Evolutionary conservation across 352 stramenopile species (phyloP).

Genomic region (Elongisporangium undulatum): DNA sequence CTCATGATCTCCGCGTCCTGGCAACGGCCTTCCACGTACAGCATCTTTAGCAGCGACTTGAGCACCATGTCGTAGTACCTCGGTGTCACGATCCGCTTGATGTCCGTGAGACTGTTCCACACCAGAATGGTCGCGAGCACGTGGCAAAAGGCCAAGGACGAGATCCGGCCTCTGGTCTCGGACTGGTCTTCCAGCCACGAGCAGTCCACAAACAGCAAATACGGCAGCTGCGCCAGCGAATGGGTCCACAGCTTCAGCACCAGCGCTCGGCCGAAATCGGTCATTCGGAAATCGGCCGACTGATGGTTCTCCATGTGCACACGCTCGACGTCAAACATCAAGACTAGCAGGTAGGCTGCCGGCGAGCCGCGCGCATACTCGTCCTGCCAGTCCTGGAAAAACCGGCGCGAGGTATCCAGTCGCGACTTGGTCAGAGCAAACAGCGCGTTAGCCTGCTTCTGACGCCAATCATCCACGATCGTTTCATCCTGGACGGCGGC

Average conservation of each 20-base stretch:
- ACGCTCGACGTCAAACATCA: slow-evolving; percentile 43
- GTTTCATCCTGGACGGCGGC: too few species aligned
- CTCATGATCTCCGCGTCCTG: slow-evolving; percentile 8
- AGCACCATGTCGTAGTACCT: slow-evolving; percentile 21
- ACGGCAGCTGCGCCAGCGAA: slow-evolving; percentile 43
- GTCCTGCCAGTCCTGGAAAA: slow-evolving; percentile 11
- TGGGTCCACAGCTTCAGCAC: slow-evolving; percentile 41
- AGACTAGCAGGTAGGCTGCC: slow-evolving; percentile 42
- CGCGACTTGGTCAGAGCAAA: slow-evolving; percentile 10
- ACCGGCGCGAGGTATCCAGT: too few species aligned
- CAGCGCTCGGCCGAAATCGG: slow-evolving; percentile 30
- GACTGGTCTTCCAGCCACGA: slow-evolving; percentile 62
- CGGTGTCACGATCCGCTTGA: slow-evolving; percentile 14
- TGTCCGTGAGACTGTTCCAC: slow-evolving; percentile 35
- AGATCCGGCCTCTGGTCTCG: slow-evolving; percentile 21
- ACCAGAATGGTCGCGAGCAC: slow-evolving; percentile 39
- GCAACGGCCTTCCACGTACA: slow-evolving; percentile 13
- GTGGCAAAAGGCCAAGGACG: slow-evolving; percentile 44
- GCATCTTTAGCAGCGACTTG: slow-evolving; percentile 14
- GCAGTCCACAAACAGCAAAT: slow-evolving; percentile 59
- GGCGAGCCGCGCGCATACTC: slow-evolving; percentile 22
- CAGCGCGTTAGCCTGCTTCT: slow-evolving; percentile 22
- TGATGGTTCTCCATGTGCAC: slow-evolving; percentile 17
- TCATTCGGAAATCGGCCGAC: slow-evolving; percentile 33
- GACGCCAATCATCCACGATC: slow-evolving; percentile 2